Conservation (phyloP, 257 asterid genomes). For the Leptodermis oblonga region DNA sequence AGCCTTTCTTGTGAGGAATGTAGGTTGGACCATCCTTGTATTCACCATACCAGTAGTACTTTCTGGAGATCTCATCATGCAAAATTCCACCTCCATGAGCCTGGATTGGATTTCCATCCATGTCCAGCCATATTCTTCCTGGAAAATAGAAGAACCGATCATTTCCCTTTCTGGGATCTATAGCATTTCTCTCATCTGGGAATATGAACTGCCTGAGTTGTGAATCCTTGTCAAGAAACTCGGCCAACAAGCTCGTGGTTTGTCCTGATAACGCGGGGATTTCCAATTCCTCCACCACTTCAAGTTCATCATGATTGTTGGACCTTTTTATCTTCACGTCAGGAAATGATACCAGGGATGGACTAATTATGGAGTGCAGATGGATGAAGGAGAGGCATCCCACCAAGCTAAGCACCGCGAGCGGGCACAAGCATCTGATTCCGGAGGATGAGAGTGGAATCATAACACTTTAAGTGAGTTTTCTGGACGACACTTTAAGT, state of each 20-base stretch:
- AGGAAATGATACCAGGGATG: too few species aligned
- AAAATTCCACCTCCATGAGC: conserved; percentile 79
- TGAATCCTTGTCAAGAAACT: conserved; percentile 30
- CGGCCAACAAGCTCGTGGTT: conserved; percentile 18
- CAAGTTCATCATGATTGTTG: too few species aligned
- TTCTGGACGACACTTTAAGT: too few species aligned
- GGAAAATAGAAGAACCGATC: conserved; percentile 31
- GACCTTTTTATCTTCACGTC: too few species aligned
- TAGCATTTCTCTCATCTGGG: conserved; percentile 27
- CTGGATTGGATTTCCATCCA: conserved; percentile 58
- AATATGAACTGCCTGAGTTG: conserved; percentile 44
- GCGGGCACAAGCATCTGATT: conserved; percentile 20
- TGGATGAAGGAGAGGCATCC: conserved; percentile 22
- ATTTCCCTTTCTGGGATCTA: conserved; percentile 41
- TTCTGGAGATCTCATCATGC: conserved; percentile 32
- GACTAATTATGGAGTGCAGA: conserved; percentile 24
- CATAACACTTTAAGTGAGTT: neutral
- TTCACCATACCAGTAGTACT: conserved; percentile 76
- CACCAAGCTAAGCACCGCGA: conserved; percentile 20
- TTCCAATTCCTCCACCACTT: conserved; percentile 17
- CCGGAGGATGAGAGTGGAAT: conserved; percentile 10
- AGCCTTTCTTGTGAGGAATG: conserved; percentile 22
- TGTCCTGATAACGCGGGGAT: conserved; percentile 12
- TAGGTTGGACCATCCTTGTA: conserved; percentile 55
- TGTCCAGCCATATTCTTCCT: conserved; percentile 62